Percentiles rank a stretch among this genome's conserved stretches.
Conservation (phyloP, 2,329 filamentous ascomycete genomes). For the Diaporthe sp. region DNA sequence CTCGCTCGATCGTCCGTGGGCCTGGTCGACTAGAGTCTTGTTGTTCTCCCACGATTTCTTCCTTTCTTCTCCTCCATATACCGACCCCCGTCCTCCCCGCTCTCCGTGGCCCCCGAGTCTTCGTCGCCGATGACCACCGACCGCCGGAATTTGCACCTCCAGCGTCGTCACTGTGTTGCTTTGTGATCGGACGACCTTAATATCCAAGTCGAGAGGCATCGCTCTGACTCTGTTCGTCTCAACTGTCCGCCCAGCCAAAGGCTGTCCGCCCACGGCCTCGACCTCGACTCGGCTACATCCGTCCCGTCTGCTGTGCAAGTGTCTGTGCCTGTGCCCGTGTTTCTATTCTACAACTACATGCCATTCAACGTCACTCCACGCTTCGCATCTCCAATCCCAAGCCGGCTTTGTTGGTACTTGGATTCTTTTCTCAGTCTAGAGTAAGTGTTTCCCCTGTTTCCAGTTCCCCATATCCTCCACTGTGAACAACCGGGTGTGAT, state of each 20-base stretch:
- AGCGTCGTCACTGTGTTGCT: not conserved
- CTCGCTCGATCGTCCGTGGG: constrained; percentile 20
- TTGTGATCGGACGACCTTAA: constrained; percentile 11
- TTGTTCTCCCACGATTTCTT: constrained; percentile 5
- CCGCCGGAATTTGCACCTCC: constrained; percentile 8
- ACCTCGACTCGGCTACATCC: constrained; percentile 32
- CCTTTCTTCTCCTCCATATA: constrained; percentile 7
- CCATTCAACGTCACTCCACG: constrained; percentile 17
- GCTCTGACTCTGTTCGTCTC: constrained; percentile 27
- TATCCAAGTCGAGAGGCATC: not conserved
- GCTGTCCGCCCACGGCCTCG: constrained; percentile 1
- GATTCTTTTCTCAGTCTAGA: not conserved
- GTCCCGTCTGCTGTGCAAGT: constrained; percentile 24
- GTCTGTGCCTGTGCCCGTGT: constrained; percentile 28
- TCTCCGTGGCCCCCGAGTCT: constrained; percentile 6
- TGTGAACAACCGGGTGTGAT: not conserved
- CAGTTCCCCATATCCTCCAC: constrained; percentile 4
- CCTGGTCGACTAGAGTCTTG: not conserved
- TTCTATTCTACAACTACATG: constrained; percentile 17
- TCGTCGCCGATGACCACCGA: not conserved
- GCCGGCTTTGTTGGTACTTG: constrained; percentile 1
- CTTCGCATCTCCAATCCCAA: not conserved
- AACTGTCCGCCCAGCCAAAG: constrained; percentile 4
- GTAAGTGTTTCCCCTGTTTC: constrained; percentile 9
- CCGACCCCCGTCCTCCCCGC: not conserved